Percentiles rank a stretch among this genome's conserved stretches.
Evolutionary conservation across 1,139 yeast species (phyloP).

Genomic region (Scheffersomyces segobiensis): DNA sequence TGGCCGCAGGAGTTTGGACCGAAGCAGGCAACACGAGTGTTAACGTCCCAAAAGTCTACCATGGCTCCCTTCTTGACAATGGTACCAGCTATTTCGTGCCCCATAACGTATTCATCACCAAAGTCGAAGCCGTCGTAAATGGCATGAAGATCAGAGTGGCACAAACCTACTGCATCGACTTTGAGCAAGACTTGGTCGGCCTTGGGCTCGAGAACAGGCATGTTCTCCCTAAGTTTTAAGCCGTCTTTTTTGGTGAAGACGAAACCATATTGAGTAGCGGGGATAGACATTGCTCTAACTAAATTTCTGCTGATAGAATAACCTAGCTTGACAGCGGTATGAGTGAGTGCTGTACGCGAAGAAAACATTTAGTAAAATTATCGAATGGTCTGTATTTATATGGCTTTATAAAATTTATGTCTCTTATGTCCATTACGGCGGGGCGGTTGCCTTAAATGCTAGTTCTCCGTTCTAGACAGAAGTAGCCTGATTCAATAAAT

Average conservation of each 20-base stretch:
- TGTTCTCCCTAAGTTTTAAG: not conserved
- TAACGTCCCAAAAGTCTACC: not conserved
- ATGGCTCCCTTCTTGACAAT: not conserved
- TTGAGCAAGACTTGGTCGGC: not conserved
- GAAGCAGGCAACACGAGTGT: not conserved
- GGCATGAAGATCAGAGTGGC: not conserved
- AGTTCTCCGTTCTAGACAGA: not conserved
- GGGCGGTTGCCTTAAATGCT: not conserved
- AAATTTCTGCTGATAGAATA: not conserved
- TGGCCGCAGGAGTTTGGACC: constrained; percentile 1
- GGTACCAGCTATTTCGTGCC: not conserved
- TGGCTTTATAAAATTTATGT: not conserved
- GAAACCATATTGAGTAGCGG: not conserved
- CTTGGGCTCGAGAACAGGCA: not conserved
- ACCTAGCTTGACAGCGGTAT: not conserved
- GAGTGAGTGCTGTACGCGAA: not conserved
- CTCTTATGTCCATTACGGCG: not conserved
- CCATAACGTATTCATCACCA: not conserved
- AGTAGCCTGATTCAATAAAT: not conserved
- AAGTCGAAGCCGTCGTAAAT: not conserved
- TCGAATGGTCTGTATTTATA: not conserved
- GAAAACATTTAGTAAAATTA: not conserved
- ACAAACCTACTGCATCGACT: not conserved
- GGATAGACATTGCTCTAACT: not conserved
- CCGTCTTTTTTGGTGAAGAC: not conserved